Evolutionary conservation across 1,284 basidiomycete species (phyloP).

Genomic region (Lentinula novae-zelandiae): DNA sequence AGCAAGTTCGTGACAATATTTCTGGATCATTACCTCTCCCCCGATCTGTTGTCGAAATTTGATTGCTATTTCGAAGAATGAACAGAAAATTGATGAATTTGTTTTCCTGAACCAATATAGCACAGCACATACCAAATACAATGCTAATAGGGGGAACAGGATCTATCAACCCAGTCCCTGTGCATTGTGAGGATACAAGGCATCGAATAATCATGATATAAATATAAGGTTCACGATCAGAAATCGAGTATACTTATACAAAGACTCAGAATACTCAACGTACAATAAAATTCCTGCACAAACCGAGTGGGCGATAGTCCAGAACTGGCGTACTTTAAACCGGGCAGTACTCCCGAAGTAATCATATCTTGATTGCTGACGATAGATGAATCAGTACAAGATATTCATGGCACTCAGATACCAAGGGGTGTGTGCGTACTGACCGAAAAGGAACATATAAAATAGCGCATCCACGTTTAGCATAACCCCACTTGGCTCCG

Average conservation of each 20-base stretch:
- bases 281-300: constrained; percentile 40
- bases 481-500: constrained; percentile 82
- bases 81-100: neutral
- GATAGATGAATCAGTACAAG: neutral
- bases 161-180: constrained; percentile 75
- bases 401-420: neutral
- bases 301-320: constrained; percentile 19
- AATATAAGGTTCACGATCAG: constrained; percentile 11
- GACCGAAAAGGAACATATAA: constrained; percentile 79
- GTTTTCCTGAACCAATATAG: too few species aligned
- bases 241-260: constrained; percentile 25
- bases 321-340: constrained; percentile 50
- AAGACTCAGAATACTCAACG: constrained; percentile 20
- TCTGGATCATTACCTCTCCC: constrained; percentile 77
- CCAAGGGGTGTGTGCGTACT: neutral
- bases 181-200: neutral
- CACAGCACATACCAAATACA: constrained; percentile 20
- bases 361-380: constrained; percentile 76
- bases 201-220: neutral
- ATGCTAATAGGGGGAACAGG: constrained; percentile 52
- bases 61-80: constrained; percentile 40
- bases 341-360: constrained; percentile 73
- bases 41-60: constrained; percentile 80
- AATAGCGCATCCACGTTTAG: constrained; percentile 68
- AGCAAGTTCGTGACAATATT: constrained; percentile 75